Evolutionary conservation across 768 basidiomycete species (phyloP).

Genomic region (Multifurca ochricompacta): DNA sequence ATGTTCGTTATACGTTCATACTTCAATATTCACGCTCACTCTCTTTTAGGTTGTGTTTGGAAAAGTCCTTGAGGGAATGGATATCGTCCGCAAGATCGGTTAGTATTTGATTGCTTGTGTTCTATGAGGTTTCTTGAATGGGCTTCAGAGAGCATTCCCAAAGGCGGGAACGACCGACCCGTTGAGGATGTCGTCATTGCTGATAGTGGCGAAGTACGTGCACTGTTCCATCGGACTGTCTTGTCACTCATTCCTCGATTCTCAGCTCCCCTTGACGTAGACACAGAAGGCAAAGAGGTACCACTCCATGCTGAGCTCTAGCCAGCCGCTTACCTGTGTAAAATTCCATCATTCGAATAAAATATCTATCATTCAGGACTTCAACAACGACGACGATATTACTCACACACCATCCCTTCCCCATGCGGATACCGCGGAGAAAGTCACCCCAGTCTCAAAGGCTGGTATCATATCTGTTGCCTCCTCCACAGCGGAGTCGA

Average conservation of each 20-base stretch:
- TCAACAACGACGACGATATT: constrained; percentile 16
- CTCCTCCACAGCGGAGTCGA: constrained; percentile 5
- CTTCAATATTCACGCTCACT: constrained; percentile 1
- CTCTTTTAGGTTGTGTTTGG: constrained; percentile 82
- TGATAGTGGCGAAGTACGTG: constrained; percentile 78
- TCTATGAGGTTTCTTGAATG: constrained; percentile 15
- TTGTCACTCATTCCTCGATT: constrained; percentile 4
- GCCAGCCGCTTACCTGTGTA: constrained; percentile 28
- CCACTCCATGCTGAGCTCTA: constrained; percentile 92
- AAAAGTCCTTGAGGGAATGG: constrained; percentile 87
- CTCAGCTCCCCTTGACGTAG: constrained; percentile 50
- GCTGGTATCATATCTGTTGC: not conserved
- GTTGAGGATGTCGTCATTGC: constrained; percentile 68
- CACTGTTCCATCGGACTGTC: not conserved
- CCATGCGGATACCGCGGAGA: not conserved
- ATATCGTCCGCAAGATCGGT: constrained; percentile 74
- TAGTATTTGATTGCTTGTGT: constrained; percentile 20
- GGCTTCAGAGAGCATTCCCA: constrained; percentile 63
- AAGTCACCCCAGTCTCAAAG: not conserved
- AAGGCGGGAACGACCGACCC: constrained; percentile 66
- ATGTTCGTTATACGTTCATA: constrained; percentile 39
- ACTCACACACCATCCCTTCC: not conserved
- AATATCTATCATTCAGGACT: constrained; percentile 23
- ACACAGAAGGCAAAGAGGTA: constrained; percentile 78
- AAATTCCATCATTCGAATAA: constrained; percentile 25